Percentiles rank a stretch among this genome's conserved stretches.
Conservation (phyloP, 768 basidiomycete genomes). For the Naganishia randhawae region DNA sequence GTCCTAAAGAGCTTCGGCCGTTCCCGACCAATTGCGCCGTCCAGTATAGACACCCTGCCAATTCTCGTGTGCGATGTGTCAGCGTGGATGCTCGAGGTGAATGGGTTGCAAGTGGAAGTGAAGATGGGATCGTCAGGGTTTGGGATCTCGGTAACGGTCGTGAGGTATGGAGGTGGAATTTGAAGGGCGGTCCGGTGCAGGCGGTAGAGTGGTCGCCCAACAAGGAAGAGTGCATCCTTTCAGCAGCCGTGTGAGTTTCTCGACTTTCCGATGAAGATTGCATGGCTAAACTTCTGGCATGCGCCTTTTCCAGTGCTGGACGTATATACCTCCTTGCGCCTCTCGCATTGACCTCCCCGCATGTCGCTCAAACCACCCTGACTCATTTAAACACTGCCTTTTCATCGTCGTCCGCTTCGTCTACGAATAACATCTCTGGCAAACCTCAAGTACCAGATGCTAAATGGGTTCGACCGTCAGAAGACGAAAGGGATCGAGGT, state of each 20-base stretch:
- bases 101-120: slow-evolving; percentile 90
- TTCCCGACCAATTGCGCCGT: slow-evolving; percentile 86
- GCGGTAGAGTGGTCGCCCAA: slow-evolving; percentile 92
- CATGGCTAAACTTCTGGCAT: background rate
- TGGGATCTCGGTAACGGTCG: slow-evolving; percentile 91
- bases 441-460: slow-evolving; percentile 49
- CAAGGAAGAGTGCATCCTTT: slow-evolving; percentile 72
- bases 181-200: slow-evolving; percentile 69
- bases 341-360: slow-evolving; percentile 59
- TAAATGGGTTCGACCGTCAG: slow-evolving; percentile 51
- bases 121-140: slow-evolving; percentile 74
- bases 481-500: slow-evolving; percentile 50
- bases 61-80: slow-evolving; percentile 66
- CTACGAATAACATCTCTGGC: slow-evolving; percentile 37
- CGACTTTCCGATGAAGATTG: background rate
- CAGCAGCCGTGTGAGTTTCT: slow-evolving; percentile 67
- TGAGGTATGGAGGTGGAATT: slow-evolving; percentile 80
- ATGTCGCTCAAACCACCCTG: slow-evolving; percentile 61
- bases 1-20: slow-evolving; percentile 81
- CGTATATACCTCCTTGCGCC: slow-evolving; percentile 55
- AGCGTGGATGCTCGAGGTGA: slow-evolving; percentile 80
- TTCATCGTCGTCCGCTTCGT: slow-evolving; percentile 51
- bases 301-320: slow-evolving; percentile 29
- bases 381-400: slow-evolving; percentile 64
- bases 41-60: slow-evolving; percentile 62